Evolutionary conservation across 805 yeast genomes (phyloP), one percentile per base, ranked within the genome.

Genomic region (Henningerozyma blattae): DNA sequence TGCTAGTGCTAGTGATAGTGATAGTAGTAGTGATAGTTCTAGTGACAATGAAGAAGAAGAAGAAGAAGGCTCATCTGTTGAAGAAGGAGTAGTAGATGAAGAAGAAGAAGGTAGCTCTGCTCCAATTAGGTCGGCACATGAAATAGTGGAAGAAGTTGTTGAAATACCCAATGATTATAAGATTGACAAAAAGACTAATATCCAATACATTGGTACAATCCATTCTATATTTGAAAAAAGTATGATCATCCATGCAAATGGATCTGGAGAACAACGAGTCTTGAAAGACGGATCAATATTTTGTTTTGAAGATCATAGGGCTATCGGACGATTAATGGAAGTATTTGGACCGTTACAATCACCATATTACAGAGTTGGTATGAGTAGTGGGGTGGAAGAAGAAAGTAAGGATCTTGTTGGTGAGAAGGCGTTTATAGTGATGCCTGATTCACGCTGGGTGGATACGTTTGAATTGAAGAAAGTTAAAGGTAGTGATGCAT

Each of bases 401-500:
- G 57, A 55, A n/a, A 64, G 70, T 36, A 61, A 62, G 32, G 67
- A 59, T 3, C 58, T 49, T 18, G 66, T 67, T 33, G 87, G 84
- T 1, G 53, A 57, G 13, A 67, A 66, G 28, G 89, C 79, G 0
- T 84, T 47, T 54, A 84, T 80, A 44, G 89, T 87, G 5, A 91
- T 82, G 2, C 78, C 86, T 2, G 80, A 73, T 25, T 79, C 95
- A 0, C 70, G 79, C 35, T 89, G 86, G 58, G 64, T 81, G 7
- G 73, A 76, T 42, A 89, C 97, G 0, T 80, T 79, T 33, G 60
- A 72, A 17, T 67, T 87, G 35, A 82, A 75, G 45, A 61, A 67
- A 16, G 38, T 76, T 15, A 87, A 79, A 48, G 98, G 97, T 17
- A 78, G 86, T 2, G 98, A 91, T 61, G 98, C 98, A 0, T 81